Evolutionary conservation across 306 rosid species (phyloP).

Genomic region (Medicago lupulina): DNA sequence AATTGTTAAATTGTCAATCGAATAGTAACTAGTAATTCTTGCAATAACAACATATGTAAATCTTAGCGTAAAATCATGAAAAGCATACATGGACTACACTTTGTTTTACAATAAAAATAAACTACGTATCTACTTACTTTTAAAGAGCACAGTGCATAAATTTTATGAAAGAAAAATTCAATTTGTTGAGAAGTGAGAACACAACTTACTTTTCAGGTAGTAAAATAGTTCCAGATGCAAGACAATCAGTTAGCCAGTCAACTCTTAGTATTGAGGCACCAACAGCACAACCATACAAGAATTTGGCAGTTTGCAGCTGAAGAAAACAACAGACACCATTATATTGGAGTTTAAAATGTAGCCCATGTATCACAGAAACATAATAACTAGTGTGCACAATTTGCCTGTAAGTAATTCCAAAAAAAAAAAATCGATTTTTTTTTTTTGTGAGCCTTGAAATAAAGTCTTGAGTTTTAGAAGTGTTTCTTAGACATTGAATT

Average conservation of each 20-base stretch:
- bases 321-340: conserved; percentile 41
- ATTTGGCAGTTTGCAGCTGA: conserved; percentile 83
- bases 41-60: too few relatives aligned
- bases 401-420: too few relatives aligned
- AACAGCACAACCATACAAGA: conserved; percentile 89
- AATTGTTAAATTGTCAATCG: too few relatives aligned
- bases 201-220: conserved; percentile 77
- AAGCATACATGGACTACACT: not conserved
- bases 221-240: conserved; percentile 65
- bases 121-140: not conserved
- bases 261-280: conserved; percentile 71
- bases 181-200: conserved; percentile 27
- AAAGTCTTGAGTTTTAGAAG: too few relatives aligned
- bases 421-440: too few relatives aligned
- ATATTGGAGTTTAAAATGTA: conserved; percentile 22
- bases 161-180: conserved; percentile 9
- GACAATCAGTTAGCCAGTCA: conserved; percentile 78
- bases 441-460: too few relatives aligned
- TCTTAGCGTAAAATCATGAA: too few relatives aligned
- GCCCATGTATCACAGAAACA: conserved; percentile 1
- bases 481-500: too few relatives aligned
- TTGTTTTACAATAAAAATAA: conserved; percentile 21
- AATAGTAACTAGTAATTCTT: too few relatives aligned
- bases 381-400: conserved; percentile 13
- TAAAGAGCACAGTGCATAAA: conserved; percentile 13